Conservation (phyloP, 169 alveolate genomes). For the Plasmodium coatneyi region DNA sequence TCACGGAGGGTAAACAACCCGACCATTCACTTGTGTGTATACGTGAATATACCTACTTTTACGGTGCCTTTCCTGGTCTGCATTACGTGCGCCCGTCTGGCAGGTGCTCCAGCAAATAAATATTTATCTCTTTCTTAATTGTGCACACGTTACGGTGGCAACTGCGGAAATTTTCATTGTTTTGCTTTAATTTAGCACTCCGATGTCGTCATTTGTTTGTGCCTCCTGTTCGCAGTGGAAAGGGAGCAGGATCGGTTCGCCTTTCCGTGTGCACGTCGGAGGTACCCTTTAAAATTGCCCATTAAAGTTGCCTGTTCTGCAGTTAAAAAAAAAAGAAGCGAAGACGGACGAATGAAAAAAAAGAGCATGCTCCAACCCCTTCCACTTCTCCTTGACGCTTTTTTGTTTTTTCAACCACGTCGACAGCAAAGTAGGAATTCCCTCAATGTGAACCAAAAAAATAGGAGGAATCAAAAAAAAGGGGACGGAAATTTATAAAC, state of each 20-base stretch:
- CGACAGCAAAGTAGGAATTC: neutral
- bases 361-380: neutral
- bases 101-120: neutral
- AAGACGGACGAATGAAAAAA: neutral
- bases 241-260: neutral
- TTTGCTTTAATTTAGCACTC: neutral
- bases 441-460: neutral
- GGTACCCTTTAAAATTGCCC: neutral
- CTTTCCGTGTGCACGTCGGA: neutral
- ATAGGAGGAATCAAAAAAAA: neutral
- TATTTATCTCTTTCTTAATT: neutral
- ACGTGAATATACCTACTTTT: neutral
- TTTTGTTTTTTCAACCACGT: neutral
- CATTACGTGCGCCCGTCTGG: neutral
- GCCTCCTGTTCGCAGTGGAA: neutral
- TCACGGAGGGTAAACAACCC: neutral
- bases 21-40: neutral
- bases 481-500: neutral
- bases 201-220: neutral
- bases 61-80: neutral
- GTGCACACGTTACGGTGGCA: neutral
- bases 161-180: neutral
- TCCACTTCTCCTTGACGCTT: neutral
- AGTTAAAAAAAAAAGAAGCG: neutral
- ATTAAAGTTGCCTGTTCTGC: neutral